These are phyloP conservation scores for Isoetes engelmannii DNA, from an alignment of 83 land plant genomes.

Conservation along the genomic window DNA sequence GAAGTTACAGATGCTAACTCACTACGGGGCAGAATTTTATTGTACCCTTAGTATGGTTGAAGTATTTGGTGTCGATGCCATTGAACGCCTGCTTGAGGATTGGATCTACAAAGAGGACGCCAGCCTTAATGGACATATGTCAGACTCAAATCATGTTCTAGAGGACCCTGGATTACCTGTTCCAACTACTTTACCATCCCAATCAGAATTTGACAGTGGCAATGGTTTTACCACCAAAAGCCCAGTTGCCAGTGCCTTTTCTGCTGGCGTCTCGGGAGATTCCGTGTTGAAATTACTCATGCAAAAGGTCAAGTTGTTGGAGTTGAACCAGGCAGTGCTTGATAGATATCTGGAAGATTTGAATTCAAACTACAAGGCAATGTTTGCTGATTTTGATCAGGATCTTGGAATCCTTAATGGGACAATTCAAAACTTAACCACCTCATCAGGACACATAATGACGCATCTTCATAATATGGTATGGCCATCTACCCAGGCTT, in stretches of 20 bases:
- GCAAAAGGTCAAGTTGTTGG: conserved; percentile 78
- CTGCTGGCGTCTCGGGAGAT: conserved; percentile 44
- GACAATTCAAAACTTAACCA: too few relatives aligned
- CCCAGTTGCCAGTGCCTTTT: too few relatives aligned
- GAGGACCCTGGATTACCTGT: too few relatives aligned
- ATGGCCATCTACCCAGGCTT: too few relatives aligned
- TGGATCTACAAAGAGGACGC: conserved; percentile 40
- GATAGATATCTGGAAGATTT: conserved; percentile 66
- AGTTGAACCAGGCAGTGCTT: conserved; percentile 59
- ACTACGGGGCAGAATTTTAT: conserved; percentile 82
- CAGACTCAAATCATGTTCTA: too few relatives aligned
- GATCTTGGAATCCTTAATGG: conserved; percentile 33
- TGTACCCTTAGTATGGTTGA: conserved; percentile 77
- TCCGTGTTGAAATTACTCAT: conserved; percentile 76
- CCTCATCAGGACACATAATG: too few relatives aligned
- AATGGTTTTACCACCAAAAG: background rate
- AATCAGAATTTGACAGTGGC: too few relatives aligned
- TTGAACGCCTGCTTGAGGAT: conserved; percentile 83
- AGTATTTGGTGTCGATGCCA: conserved; percentile 89
- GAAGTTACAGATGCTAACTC: conserved; percentile 60
- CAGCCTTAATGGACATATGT: too few relatives aligned
- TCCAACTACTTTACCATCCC: too few relatives aligned
- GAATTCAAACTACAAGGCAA: conserved; percentile 43
- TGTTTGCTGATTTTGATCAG: conserved; percentile 50
- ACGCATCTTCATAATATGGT: too few relatives aligned